Conservation (phyloP, 768 basidiomycete genomes). For the Suillus americanus region DNA sequence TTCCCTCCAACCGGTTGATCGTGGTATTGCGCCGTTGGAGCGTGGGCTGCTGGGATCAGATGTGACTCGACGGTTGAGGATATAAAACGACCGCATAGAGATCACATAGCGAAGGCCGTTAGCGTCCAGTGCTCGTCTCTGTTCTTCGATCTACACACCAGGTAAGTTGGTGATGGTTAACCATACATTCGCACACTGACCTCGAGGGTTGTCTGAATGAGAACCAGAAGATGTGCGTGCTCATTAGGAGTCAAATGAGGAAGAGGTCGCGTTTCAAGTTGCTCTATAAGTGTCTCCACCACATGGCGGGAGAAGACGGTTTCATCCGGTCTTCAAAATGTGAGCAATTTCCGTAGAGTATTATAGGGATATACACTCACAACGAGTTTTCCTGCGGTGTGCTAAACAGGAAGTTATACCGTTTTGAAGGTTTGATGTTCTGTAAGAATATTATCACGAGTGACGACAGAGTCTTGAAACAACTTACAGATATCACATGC, state of each 20-base stretch:
- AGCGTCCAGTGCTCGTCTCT: constrained; percentile 85
- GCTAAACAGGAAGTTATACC: constrained; percentile 56
- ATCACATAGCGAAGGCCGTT: constrained; percentile 93
- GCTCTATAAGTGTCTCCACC: constrained; percentile 60
- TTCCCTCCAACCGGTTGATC: constrained; percentile 58
- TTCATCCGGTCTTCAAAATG: constrained; percentile 44
- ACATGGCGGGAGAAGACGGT: constrained; percentile 59
- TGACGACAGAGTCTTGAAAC: not conserved
- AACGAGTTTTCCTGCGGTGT: constrained; percentile 40
- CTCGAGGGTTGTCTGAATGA: constrained; percentile 87
- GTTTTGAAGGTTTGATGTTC: constrained; percentile 29
- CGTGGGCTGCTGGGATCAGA: constrained; percentile 47
- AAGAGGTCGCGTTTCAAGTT: constrained; percentile 60
- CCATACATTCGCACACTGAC: constrained; percentile 38
- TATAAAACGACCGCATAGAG: constrained; percentile 89
- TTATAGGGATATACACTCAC: constrained; percentile 34
- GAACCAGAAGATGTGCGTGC: constrained; percentile 76
- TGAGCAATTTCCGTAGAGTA: constrained; percentile 9
- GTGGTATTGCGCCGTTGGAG: constrained; percentile 41
- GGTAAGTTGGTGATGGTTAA: constrained; percentile 7
- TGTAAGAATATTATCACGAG: constrained; percentile 7
- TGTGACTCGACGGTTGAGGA: constrained; percentile 65
- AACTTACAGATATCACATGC: constrained; percentile 19
- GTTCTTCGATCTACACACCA: constrained; percentile 73
- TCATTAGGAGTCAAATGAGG: constrained; percentile 79